Conservation (phyloP, 2,329 filamentous ascomycete genomes). For the Penicillium sp. region DNA sequence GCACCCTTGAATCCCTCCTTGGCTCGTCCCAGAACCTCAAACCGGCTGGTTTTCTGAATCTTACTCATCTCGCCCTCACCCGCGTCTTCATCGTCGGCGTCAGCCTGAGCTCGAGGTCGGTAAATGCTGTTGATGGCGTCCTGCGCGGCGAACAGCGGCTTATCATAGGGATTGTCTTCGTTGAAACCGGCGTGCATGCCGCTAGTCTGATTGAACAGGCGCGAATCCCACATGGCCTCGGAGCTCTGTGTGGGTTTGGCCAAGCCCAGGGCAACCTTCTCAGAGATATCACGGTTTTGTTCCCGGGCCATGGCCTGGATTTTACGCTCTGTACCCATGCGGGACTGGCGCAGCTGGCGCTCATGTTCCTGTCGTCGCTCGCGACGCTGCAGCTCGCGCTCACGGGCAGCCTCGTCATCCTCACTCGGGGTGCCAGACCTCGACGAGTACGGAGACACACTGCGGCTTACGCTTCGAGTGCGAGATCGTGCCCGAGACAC, state of each 20-base stretch:
- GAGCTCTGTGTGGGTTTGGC: constrained; percentile 90
- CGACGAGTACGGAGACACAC: constrained; percentile 43
- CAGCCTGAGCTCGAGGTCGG: constrained; percentile 66
- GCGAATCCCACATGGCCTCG: constrained; percentile 95
- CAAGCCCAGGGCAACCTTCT: constrained; percentile 90
- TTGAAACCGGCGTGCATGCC: constrained; percentile 92
- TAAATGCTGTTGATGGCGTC: constrained; percentile 95
- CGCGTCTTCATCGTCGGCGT: constrained; percentile 71
- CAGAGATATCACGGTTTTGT: constrained; percentile 93
- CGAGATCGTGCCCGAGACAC: constrained; percentile 42
- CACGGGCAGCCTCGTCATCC: constrained; percentile 67
- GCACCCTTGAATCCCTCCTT: constrained; percentile 85
- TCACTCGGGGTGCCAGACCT: constrained; percentile 48
- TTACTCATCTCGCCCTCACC: constrained; percentile 80
- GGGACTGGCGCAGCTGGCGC: constrained; percentile 82
- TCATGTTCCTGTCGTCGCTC: constrained; percentile 80
- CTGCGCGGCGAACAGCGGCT: constrained; percentile 91
- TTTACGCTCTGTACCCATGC: constrained; percentile 89
- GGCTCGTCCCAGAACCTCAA: constrained; percentile 80
- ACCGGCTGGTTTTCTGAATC: constrained; percentile 79
- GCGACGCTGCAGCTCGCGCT: constrained; percentile 70
- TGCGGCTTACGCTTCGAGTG: constrained; percentile 44
- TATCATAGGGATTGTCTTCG: constrained; percentile 96
- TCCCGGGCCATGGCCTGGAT: constrained; percentile 91
- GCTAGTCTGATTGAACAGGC: constrained; percentile 88